phyloP scores from a whole-genome alignment of 768 basidiomycete species.

The Gymnopilus dilepis region DNA sequence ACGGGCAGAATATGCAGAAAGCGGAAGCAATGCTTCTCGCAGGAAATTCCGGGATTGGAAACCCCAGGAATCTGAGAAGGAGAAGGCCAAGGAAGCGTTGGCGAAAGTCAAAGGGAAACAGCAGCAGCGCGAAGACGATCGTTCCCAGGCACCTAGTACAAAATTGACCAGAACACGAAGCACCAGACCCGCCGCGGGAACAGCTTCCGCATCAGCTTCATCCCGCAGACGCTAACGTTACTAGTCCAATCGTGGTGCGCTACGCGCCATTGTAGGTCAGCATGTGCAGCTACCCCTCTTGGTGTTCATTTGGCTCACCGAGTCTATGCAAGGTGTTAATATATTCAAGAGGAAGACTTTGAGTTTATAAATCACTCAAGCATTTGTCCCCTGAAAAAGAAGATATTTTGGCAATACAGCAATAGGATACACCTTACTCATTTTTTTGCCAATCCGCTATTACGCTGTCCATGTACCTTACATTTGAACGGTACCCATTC shows the following conservation, averaged over 20 bases:
- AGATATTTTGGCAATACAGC: slow-evolving; percentile 9
- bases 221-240: slow-evolving; percentile 10
- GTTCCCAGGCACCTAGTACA: slow-evolving; percentile 28
- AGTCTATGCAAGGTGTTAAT: slow-evolving; percentile 6
- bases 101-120: slow-evolving; percentile 17
- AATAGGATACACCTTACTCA: slow-evolving; percentile 9
- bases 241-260: background rate
- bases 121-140: slow-evolving; percentile 31
- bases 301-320: background rate
- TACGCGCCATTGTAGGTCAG: background rate
- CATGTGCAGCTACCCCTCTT: background rate
- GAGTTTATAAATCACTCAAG: background rate
- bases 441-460: background rate
- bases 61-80: slow-evolving; percentile 41
- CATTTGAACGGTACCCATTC: background rate
- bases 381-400: slow-evolving; percentile 11
- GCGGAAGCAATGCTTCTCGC: slow-evolving; percentile 75
- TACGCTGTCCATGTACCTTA: background rate
- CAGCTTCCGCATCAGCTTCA: slow-evolving; percentile 10
- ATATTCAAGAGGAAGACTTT: background rate
- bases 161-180: slow-evolving; percentile 31
- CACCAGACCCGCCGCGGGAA: slow-evolving; percentile 18
- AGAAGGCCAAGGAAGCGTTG: slow-evolving; percentile 18
- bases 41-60: slow-evolving; percentile 77
- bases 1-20: slow-evolving; percentile 84